phyloP scores from a whole-genome alignment of 2,329 filamentous ascomycete genomes.

The Fusarium odoratissimum region DNA sequence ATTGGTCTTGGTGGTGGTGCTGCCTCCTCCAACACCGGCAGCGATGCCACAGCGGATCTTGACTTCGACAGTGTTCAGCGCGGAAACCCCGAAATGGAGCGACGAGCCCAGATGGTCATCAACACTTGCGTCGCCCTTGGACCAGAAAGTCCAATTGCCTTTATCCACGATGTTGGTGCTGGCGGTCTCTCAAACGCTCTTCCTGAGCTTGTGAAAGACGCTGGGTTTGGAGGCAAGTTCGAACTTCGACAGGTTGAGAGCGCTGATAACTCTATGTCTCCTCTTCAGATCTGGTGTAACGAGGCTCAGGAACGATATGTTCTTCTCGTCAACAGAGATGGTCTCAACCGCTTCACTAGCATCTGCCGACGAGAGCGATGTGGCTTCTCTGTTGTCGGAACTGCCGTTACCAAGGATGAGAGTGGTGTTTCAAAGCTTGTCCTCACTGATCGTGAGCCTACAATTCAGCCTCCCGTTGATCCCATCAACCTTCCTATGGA shows the following conservation, averaged over 20 bases:
- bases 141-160: slow-evolving; percentile 86
- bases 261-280: slow-evolving; percentile 91
- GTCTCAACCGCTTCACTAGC: slow-evolving; percentile 79
- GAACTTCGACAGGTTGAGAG: slow-evolving; percentile 95
- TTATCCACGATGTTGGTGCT: slow-evolving; percentile 97
- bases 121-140: slow-evolving; percentile 91
- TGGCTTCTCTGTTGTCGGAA: slow-evolving; percentile 91
- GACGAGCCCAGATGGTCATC: slow-evolving; percentile 97
- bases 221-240: slow-evolving; percentile 89
- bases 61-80: slow-evolving; percentile 98
- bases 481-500: slow-evolving; percentile 93
- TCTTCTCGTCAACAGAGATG: slow-evolving; percentile 83
- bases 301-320: slow-evolving; percentile 98
- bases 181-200: slow-evolving; percentile 82
- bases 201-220: slow-evolving; percentile 86
- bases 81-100: slow-evolving; percentile 96
- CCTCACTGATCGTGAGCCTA: slow-evolving; percentile 83
- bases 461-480: slow-evolving; percentile 69
- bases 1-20: slow-evolving; percentile 96
- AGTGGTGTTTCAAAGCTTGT: slow-evolving; percentile 77
- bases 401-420: slow-evolving; percentile 72
- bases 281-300: slow-evolving; percentile 94
- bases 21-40: slow-evolving; percentile 89
- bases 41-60: slow-evolving; percentile 88
- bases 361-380: slow-evolving; percentile 86